phyloP scores from a whole-genome alignment of 768 basidiomycete genomes.

The Hypholoma sublateritium region DNA sequence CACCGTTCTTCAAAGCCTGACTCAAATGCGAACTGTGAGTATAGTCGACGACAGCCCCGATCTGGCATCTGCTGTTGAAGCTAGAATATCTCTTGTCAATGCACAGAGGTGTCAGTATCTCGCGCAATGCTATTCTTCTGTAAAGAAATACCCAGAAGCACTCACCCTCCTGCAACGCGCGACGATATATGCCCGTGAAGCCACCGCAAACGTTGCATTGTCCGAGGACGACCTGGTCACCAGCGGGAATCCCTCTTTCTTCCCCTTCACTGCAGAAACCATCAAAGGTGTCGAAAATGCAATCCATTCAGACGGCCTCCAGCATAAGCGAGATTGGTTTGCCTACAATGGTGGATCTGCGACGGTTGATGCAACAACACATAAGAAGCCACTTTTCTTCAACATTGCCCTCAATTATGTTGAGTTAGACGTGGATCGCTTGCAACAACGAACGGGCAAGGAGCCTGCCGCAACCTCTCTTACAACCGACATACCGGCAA shows the following conservation, averaged over 20 bases:
- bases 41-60: conserved; percentile 89
- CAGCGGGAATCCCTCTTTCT: conserved; percentile 46
- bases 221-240: conserved; percentile 47
- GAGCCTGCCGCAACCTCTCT: conserved; percentile 26
- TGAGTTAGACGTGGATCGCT: conserved; percentile 77
- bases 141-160: conserved; percentile 73
- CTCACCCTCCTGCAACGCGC: conserved; percentile 72
- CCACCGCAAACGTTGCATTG: conserved; percentile 51
- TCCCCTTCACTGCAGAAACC: conserved; percentile 44
- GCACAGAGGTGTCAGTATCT: conserved; percentile 79
- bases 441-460: conserved; percentile 73
- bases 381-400: conserved; percentile 90
- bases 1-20: conserved; percentile 79
- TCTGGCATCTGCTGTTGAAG: conserved; percentile 76
- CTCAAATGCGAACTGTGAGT: conserved; percentile 79
- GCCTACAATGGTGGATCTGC: conserved; percentile 68
- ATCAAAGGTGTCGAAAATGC: conserved; percentile 54
- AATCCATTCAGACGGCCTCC: conserved; percentile 45
- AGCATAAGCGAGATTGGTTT: conserved; percentile 77
- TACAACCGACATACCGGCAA: conserved; percentile 18
- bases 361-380: conserved; percentile 41
- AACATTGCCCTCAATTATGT: conserved; percentile 94
- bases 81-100: conserved; percentile 70
- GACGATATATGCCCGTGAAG: conserved; percentile 73
- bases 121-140: conserved; percentile 67